These are phyloP conservation scores for Drechmeria coniospora DNA, from an alignment of 2,329 filamentous ascomycete genomes.

Conservation along the genomic window DNA sequence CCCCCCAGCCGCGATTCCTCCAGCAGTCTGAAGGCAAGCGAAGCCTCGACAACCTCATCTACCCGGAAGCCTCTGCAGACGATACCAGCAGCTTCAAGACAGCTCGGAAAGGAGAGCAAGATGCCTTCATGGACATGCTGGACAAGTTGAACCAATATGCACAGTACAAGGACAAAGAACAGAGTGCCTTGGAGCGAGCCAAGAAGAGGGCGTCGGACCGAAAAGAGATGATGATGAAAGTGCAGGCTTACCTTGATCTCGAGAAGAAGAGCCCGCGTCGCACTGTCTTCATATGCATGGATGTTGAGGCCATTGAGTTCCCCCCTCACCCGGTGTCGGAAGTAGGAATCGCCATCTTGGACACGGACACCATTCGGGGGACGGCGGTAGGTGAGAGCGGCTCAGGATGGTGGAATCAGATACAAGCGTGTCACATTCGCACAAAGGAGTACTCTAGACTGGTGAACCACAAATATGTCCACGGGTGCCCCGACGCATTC, in stretches of 20 bases:
- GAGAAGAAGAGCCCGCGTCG: slow-evolving; percentile 2
- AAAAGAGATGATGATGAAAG: slow-evolving; percentile 43
- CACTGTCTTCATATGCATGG: slow-evolving; percentile 57
- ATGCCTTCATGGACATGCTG: not conserved
- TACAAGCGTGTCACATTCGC: slow-evolving; percentile 64
- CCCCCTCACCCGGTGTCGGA: slow-evolving; percentile 59
- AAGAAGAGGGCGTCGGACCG: slow-evolving; percentile 27
- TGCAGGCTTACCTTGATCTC: slow-evolving; percentile 58
- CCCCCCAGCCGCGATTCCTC: slow-evolving; percentile 52
- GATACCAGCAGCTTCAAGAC: slow-evolving; percentile 18
- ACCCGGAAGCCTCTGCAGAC: slow-evolving; percentile 19
- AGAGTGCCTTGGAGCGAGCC: slow-evolving; percentile 22
- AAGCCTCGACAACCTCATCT: slow-evolving; percentile 13
- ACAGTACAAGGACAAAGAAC: slow-evolving; percentile 1
- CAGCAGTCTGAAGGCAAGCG: slow-evolving; percentile 35
- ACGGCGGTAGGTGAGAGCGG: slow-evolving; percentile 46
- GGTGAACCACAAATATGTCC: slow-evolving; percentile 52
- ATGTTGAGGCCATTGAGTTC: slow-evolving; percentile 68
- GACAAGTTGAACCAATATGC: not conserved
- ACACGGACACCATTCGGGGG: slow-evolving; percentile 42
- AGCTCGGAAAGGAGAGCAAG: slow-evolving; percentile 5
- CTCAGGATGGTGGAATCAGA: slow-evolving; percentile 54
- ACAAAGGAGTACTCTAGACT: slow-evolving; percentile 53
- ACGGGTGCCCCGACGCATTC: slow-evolving; percentile 59
- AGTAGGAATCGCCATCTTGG: slow-evolving; percentile 68